A percentile compares a stretch with the other conserved stretches of the same genome.
These are phyloP conservation scores for Helotiales sp. DNA, from an alignment of 2,329 filamentous ascomycete genomes.

Conservation along the genomic window DNA sequence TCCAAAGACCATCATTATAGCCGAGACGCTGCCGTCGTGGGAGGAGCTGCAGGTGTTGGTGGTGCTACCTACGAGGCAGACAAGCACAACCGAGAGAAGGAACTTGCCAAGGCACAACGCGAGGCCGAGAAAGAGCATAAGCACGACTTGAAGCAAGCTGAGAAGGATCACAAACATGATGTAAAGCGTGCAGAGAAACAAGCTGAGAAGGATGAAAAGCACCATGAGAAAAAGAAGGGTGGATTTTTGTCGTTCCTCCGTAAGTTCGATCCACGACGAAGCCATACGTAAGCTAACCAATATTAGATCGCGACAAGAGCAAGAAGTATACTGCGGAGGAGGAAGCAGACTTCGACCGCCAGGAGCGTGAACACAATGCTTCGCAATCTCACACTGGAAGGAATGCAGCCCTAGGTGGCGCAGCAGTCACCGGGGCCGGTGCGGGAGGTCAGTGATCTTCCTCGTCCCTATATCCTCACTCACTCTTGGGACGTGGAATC, in stretches of 20 bases:
- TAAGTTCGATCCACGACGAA: conserved; percentile 21
- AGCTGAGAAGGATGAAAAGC: conserved; percentile 21
- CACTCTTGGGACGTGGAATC: not conserved
- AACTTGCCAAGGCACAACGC: conserved; percentile 19
- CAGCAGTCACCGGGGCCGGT: conserved; percentile 23
- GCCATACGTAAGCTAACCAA: conserved; percentile 7
- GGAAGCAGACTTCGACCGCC: conserved; percentile 37
- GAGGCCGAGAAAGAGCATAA: conserved; percentile 28
- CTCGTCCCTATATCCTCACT: not conserved
- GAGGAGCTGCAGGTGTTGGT: conserved; percentile 23
- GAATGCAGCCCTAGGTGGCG: conserved; percentile 32
- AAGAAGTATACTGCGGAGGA: conserved; percentile 38
- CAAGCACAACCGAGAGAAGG: conserved; percentile 30
- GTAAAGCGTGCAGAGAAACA: conserved; percentile 20
- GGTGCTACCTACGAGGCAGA: conserved; percentile 29
- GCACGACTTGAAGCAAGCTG: conserved; percentile 22
- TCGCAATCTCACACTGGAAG: conserved; percentile 28
- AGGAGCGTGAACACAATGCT: conserved; percentile 35
- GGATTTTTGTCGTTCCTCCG: conserved; percentile 37
- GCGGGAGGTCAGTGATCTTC: not conserved
- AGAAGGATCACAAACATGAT: conserved; percentile 28
- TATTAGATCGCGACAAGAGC: conserved; percentile 38
- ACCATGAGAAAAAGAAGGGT: conserved; percentile 26
- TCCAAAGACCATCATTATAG: conserved; percentile 28
- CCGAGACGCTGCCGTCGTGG: conserved; percentile 27